Conservation (phyloP, 257 asterid species). For the Solanum chaucha region DNA sequence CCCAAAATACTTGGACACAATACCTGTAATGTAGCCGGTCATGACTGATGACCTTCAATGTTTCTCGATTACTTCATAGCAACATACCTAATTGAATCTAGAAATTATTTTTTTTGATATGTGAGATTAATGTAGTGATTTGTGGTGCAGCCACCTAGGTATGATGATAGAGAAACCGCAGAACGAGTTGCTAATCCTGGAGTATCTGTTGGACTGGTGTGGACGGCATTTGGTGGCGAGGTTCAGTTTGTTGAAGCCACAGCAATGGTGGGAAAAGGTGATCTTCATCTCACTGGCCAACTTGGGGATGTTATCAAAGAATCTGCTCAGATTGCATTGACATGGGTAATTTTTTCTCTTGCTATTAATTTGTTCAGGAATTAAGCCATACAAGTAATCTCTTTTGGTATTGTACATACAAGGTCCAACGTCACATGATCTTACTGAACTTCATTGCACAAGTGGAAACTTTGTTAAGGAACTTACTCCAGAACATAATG, state of each 20-base stretch:
- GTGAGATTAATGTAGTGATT: slow-evolving; percentile 6
- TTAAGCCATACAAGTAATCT: neutral
- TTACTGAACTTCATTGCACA: neutral
- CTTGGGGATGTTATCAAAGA: slow-evolving; percentile 97
- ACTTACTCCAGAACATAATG: neutral
- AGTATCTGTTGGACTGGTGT: slow-evolving; percentile 88
- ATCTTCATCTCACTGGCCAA: slow-evolving; percentile 95
- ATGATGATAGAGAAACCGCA: slow-evolving; percentile 82
- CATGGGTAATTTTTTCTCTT: slow-evolving; percentile 60
- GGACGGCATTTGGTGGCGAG: slow-evolving; percentile 96
- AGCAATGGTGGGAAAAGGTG: slow-evolving; percentile 92
- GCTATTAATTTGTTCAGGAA: neutral
- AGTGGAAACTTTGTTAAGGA: neutral
- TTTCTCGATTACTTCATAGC: slow-evolving; percentile 1
- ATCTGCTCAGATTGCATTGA: slow-evolving; percentile 97
- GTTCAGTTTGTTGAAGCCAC: slow-evolving; percentile 98
- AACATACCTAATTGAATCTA: neutral
- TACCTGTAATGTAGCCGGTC: neutral
- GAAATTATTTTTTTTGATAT: neutral
- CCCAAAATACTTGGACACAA: neutral
- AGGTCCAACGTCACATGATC: neutral
- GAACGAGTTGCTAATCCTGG: slow-evolving; percentile 91
- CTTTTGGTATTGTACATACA: neutral
- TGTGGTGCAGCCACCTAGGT: slow-evolving; percentile 72
- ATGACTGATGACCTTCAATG: neutral